Evolutionary conservation across 169 alveolate genomes (phyloP), one percentile per base, ranked within the genome.

Genomic region (Toxoplasma gondii): DNA sequence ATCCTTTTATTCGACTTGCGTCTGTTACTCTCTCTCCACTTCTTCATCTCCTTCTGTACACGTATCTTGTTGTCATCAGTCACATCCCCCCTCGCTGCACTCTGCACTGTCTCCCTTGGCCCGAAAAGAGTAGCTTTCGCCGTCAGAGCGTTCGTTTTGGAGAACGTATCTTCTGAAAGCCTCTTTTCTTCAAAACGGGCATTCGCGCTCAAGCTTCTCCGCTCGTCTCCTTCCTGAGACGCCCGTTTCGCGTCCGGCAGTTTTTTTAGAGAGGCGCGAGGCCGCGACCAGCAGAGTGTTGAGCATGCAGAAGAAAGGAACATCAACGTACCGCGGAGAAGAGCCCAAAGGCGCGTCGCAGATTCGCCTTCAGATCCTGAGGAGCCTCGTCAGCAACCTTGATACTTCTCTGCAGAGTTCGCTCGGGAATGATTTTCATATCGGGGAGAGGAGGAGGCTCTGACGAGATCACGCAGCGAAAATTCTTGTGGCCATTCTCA

Each of bases 331-430:
- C 98, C 91, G 97, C 97, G 82, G 97, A 96, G 96, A 98, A 98
- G 93, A 97, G 96, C 83, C 97, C 96, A 94, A 97, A 96, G 29
- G 99, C 99, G 93, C 99, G 97, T 86, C 98, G 97, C 95, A 98
- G 95, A 94, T 98, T 98, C 88, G 95, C 99, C 96, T 98, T 98
- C 81, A 98, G 96, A 94, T 98, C 99, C 88, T 96, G 97, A 0
- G 99, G 99, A 64, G 99, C 99, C 96, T 98, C 99, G 96, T 98
- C 98, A 27, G 99, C 98, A 34, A 98, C 98, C 96, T 98, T 98
- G 94, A 98, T 97, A 94, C 98, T 96, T 93, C 98, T 97, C 96
- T 98, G 98, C 70, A 98, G 96, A 53, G 98, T 97, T 39, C 98
- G 96, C 95, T 98, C 99, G 38, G 99, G 99, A 92, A 98, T 98